Base-by-base conservation (phyloP, 192 early-diverging fungal species). In the Mortierella alpina region DNA sequence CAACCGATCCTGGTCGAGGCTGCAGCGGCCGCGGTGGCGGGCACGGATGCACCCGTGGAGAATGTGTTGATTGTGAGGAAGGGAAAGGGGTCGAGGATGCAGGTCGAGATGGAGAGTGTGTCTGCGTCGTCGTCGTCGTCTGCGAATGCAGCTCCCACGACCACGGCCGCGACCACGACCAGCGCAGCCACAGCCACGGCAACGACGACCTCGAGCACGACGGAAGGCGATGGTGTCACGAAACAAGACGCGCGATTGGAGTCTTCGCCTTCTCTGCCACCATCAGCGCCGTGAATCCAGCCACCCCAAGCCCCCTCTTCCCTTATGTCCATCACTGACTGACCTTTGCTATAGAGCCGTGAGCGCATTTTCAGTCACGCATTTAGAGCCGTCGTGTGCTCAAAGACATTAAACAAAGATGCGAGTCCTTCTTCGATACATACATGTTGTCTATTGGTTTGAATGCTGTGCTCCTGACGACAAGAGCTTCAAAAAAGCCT, bases 71-170 rank as follows among this genome's bases (percentile, higher is more conserved):
- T 80, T 59, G 77, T 80, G 14, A 66, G 77, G 51, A 80, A 80
- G 49, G 77, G 77, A 15, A 80, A 80, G 53, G 77, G 77, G 18
- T 80, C 77, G 18, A 80, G 77, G 49, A 80, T 80, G 77, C 77
- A 80, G n/a, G 77, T 80, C 5, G 77, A 80, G 58, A 79, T 79
- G 75, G 75, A 79, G 59, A 58, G 65, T 2, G 65, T 46, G 6
- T n/a, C 49, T 4, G 39, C 70, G 6, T 41, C 52, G 8, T 49
- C 61, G 10, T 7, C 46, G 2, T 63, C 47, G 46, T 31, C 31
- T 31, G 31, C 31, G 31, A 31, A 31, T 31, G 31, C 31, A 31
- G 31, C 31, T 31, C 1, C 31, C 31, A 3, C n/a, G n/a, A n/a
- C n/a, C n/a, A n/a, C n/a, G n/a, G n/a, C n/a, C n/a, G n/a, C 53